phyloP scores from a whole-genome alignment of 345 rosid genomes.

The Camelina hispida region DNA sequence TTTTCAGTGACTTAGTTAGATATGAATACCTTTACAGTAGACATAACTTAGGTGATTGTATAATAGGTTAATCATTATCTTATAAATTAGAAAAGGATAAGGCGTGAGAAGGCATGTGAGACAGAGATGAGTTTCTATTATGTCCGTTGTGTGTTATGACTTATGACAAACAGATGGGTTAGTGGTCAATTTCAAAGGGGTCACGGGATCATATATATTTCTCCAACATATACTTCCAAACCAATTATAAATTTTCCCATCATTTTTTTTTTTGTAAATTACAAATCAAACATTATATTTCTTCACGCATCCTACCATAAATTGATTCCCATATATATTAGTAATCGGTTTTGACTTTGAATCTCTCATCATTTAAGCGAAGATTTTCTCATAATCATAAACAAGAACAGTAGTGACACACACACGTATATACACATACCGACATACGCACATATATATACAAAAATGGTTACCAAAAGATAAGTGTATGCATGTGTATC shows the following conservation, averaged over 20 bases:
- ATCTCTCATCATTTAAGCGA: background rate
- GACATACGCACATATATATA: slow-evolving; percentile 2
- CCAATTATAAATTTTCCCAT: background rate
- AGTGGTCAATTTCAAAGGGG: slow-evolving; percentile 35
- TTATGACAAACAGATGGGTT: slow-evolving; percentile 21
- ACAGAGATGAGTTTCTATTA: slow-evolving; percentile 36
- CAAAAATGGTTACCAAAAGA: slow-evolving; percentile 15
- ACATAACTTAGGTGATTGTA: slow-evolving; percentile 1
- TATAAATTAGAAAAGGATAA: slow-evolving; percentile 5
- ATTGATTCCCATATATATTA: background rate
- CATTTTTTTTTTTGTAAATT: background rate
- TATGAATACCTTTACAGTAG: slow-evolving; percentile 15
- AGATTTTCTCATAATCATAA: slow-evolving; percentile 2
- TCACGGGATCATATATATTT: slow-evolving; percentile 43
- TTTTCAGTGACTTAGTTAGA: slow-evolving; percentile 23
- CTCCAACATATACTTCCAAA: slow-evolving; percentile 38
- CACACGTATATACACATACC: background rate
- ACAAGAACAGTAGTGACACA: slow-evolving; percentile 20
- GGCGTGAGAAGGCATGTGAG: slow-evolving; percentile 39
- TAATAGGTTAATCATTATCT: slow-evolving; percentile 17
- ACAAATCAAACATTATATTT: background rate
- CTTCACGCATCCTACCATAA: slow-evolving; percentile 1
- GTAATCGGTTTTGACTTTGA: background rate
- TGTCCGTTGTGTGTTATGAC: slow-evolving; percentile 35
- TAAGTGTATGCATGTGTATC: slow-evolving; percentile 18